Evolutionary conservation across 495 filamentous ascomycete genomes (phyloP), one percentile per base, ranked within the genome.

Genomic region (Daldinia caldariorum): DNA sequence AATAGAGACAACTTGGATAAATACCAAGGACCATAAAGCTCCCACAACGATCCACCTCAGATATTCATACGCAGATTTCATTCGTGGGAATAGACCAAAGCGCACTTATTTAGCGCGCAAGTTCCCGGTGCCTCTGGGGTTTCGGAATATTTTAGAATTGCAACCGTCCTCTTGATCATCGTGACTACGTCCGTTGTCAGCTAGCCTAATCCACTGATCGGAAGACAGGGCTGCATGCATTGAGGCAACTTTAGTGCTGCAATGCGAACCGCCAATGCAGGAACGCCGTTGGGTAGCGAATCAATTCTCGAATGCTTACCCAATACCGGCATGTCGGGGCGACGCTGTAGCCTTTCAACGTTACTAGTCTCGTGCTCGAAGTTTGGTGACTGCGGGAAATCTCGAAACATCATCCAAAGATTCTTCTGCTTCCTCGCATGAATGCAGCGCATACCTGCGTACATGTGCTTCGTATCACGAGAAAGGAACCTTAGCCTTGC

Each of bases 81-180:
- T 62, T 53, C 51, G 39, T 58, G 68, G 50, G 37, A 49, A 57
- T 37, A 43, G 58, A 34, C 55, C 51, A 59, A 49, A 8, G 13
- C 4, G 39, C 63, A 53, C 43, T 58, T 50, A 37, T 63, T 67
- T 72, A 72, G 64, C 61, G 64, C 53, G 38, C 60, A 57, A 34
- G 35, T 12, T 53, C 22, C 69, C 54, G 41, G 69, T 50, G 37
- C 69, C 67, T 68, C 61, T 68, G 57, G 60, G 64, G 65, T 72
- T 68, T 68, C 70, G 70, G 70, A 68, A 50, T 61, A 68, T 68
- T 72, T 72, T 64, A 61, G 60, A 68, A 72, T 65, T 68, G 35
- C 65, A 58, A 65, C 65, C 65, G n/a, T 53, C 49, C 62, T 65
- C 34, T 59, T 64, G 49, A 60, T 53, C 56, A 63, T 72, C 56